Evolutionary conservation across 129 eudicot species (phyloP).

Genomic region (Escallonia rubra): DNA sequence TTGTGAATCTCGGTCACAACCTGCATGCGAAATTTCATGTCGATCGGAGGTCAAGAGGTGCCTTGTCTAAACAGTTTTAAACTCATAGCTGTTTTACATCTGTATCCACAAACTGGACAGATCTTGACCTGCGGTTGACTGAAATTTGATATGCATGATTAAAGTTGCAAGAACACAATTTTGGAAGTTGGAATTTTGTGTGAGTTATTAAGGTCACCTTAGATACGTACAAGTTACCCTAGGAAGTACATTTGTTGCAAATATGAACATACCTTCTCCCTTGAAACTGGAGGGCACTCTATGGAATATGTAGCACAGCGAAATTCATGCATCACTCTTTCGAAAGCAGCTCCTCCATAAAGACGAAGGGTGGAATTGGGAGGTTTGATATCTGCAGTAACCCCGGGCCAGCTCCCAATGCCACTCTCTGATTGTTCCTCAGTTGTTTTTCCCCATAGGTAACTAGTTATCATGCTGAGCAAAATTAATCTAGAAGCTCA

Average conservation of each 20-base stretch:
- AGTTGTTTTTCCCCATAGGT: constrained; percentile 80
- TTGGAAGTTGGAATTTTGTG: too few relatives aligned
- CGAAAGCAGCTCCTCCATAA: constrained; percentile 98
- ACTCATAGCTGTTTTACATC: too few relatives aligned
- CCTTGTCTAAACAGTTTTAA: too few relatives aligned
- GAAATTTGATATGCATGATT: too few relatives aligned
- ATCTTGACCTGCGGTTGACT: too few relatives aligned
- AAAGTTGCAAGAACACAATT: too few relatives aligned
- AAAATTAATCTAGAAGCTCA: neutral
- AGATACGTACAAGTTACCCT: neutral
- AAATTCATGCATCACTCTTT: constrained; percentile 93
- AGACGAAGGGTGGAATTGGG: constrained; percentile 86
- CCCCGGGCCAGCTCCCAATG: constrained; percentile 90
- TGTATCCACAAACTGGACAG: too few relatives aligned
- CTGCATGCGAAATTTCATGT: too few relatives aligned
- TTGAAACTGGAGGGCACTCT: constrained; percentile 87
- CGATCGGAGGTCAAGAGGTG: too few relatives aligned
- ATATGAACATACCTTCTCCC: constrained; percentile 64
- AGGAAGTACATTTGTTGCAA: neutral
- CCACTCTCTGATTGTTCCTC: constrained; percentile 82
- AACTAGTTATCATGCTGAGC: too few relatives aligned
- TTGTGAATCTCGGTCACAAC: too few relatives aligned
- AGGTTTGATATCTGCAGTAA: constrained; percentile 60
- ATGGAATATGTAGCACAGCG: constrained; percentile 92
- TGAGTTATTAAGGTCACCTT: too few relatives aligned